These are phyloP conservation scores for Boletus rubescentipes DNA, from an alignment of 768 basidiomycete genomes.

Conservation along the genomic window DNA sequence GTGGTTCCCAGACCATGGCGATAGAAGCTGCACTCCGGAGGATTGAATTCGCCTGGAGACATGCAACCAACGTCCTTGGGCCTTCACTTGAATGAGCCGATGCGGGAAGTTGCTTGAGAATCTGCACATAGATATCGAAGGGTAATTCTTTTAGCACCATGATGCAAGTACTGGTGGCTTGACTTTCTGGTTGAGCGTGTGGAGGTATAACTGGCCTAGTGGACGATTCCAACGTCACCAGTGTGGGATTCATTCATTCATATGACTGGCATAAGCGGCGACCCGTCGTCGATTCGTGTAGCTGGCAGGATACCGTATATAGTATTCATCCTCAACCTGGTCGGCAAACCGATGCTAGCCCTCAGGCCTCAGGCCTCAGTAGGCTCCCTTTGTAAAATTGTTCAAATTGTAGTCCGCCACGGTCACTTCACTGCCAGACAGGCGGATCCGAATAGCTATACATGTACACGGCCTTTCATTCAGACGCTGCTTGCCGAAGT, in stretches of 20 bases:
- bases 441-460: too few relatives aligned
- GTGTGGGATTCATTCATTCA: slow-evolving; percentile 1
- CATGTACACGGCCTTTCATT: too few relatives aligned
- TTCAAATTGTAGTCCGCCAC: too few relatives aligned
- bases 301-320: too few relatives aligned
- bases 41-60: slow-evolving; percentile 36
- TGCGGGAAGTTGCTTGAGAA: slow-evolving; percentile 37
- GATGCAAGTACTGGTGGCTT: background rate
- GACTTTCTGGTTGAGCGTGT: background rate
- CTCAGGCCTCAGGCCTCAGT: too few relatives aligned
- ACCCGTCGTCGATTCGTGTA: too few relatives aligned
- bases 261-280: too few relatives aligned
- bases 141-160: slow-evolving; percentile 30
- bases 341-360: too few relatives aligned
- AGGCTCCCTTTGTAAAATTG: too few relatives aligned
- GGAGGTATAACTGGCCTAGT: background rate
- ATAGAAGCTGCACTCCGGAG: slow-evolving; percentile 46
- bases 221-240: background rate
- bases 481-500: too few relatives aligned
- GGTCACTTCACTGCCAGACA: too few relatives aligned
- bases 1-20: slow-evolving; percentile 48
- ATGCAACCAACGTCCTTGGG: slow-evolving; percentile 39
- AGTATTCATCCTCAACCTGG: too few relatives aligned
- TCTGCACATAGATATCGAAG: slow-evolving; percentile 37
- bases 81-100: slow-evolving; percentile 21